Evolutionary conservation across 2,329 filamentous ascomycete genomes (phyloP), one percentile per base, ranked within the genome.

Genomic region (Penicillium sp.): DNA sequence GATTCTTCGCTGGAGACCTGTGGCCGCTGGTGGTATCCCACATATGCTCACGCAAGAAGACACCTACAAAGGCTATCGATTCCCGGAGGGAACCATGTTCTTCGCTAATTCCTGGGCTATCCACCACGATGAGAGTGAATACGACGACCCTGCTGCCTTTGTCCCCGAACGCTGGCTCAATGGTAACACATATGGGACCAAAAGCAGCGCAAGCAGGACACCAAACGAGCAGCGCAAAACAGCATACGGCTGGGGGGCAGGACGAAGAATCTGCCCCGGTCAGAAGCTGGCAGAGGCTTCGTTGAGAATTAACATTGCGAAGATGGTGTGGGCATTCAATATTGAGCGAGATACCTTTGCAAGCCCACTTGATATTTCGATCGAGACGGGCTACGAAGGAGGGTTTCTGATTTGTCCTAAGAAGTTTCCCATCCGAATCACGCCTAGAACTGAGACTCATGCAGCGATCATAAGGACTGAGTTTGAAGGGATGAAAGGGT

Each of bases 61-160:
- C 36, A 50, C 46, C 43, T 65, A 65, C 36, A 55, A 61, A 10
- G 60, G 55, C 3, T 57, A 57, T 6, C 54, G 60, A 21, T 60
- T 67, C n/a, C 64, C 65, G 14, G 59, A 58, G 29, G 60, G 63
- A 1, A 62, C 63, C 1, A 59, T 59, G 2, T 50, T 66, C 16
- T 51, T 60, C 36, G 48, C 52, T 3, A 60, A 63, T 16, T 10
- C 46, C 37, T 63, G 61, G 64, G 51, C 61, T 6, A 61, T 66
- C 24, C 59, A 65, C 43, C 56, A 55, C 40, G 56, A 65, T 26
- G 56, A 63, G n/a, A 34, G 37, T 8, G 53, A 49, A 21, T 68
- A 58, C 46, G 26, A 45, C 4, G 40, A 55, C 5, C 51, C 62
- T 0, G 42, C 55, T 14, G 8, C 50, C 5, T 66, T 66, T 10